Percentiles rank a stretch among this genome's conserved stretches.
Conservation (phyloP, 352 stramenopile species). For the Pythium oligandrum region DNA sequence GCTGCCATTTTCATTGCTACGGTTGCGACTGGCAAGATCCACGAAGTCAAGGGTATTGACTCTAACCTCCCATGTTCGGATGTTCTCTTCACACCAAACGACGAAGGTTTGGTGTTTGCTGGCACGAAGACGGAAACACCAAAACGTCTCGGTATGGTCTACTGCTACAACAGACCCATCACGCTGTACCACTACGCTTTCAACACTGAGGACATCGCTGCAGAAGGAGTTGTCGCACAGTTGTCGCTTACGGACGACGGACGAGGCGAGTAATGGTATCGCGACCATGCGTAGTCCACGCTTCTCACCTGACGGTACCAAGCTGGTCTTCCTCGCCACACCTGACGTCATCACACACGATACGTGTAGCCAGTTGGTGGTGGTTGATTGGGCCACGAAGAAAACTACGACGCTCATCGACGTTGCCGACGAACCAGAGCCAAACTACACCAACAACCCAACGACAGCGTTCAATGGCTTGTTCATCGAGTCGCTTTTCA, state of each 20-base stretch:
- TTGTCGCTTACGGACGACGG: constrained; percentile 30
- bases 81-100: constrained; percentile 51
- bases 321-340: constrained; percentile 68
- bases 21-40: constrained; percentile 53
- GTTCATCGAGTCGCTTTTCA: constrained; percentile 45
- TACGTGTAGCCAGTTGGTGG: constrained; percentile 62
- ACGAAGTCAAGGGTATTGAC: constrained; percentile 51
- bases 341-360: constrained; percentile 66
- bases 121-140: constrained; percentile 48
- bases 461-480: constrained; percentile 65
- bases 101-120: constrained; percentile 61
- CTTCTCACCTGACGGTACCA: constrained; percentile 63
- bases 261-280: constrained; percentile 34
- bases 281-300: constrained; percentile 49
- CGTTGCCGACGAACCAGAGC: constrained; percentile 50
- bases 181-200: constrained; percentile 43
- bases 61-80: constrained; percentile 61
- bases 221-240: constrained; percentile 25
- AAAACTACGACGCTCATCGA: constrained; percentile 54
- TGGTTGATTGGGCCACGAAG: constrained; percentile 61
- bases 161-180: constrained; percentile 83
- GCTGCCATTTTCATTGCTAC: constrained; percentile 63
- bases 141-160: constrained; percentile 74
- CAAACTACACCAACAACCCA: constrained; percentile 23
- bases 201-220: too few species aligned